phyloP scores from a whole-genome alignment of 1,284 basidiomycete genomes.

The Dichomitus squalens region DNA sequence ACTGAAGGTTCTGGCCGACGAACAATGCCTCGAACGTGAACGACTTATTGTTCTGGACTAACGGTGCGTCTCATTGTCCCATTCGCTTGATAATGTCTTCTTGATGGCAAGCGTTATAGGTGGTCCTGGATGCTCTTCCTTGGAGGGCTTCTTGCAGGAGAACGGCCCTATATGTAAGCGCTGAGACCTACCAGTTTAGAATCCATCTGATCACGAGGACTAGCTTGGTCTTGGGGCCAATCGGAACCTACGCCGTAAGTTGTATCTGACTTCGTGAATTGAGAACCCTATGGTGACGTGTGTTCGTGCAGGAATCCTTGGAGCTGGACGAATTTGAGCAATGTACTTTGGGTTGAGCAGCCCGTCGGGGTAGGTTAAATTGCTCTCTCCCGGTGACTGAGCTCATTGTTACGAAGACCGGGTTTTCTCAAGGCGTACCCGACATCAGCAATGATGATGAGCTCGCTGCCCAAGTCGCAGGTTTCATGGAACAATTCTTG shows the following conservation, averaged over 20 bases:
- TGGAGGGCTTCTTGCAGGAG: slow-evolving; percentile 53
- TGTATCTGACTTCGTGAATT: background rate
- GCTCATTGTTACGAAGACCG: slow-evolving; percentile 29
- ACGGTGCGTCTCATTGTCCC: slow-evolving; percentile 22
- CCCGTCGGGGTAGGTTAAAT: slow-evolving; percentile 46
- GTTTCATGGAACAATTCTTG: slow-evolving; percentile 42
- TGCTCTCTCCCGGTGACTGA: background rate
- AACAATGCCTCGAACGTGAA: slow-evolving; percentile 46
- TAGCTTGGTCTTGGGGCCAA: slow-evolving; percentile 63
- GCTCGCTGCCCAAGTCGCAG: slow-evolving; percentile 39
- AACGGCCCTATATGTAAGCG: slow-evolving; percentile 45
- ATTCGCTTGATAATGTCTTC: background rate
- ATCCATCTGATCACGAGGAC: background rate
- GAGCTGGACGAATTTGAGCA: slow-evolving; percentile 47
- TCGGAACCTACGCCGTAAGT: slow-evolving; percentile 47
- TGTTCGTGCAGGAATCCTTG: slow-evolving; percentile 30
- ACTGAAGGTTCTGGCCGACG: slow-evolving; percentile 47
- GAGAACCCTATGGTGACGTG: background rate
- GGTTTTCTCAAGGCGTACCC: slow-evolving; percentile 38
- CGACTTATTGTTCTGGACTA: slow-evolving; percentile 53
- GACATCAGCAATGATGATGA: slow-evolving; percentile 41
- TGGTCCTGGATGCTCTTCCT: slow-evolving; percentile 31
- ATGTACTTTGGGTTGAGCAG: slow-evolving; percentile 53
- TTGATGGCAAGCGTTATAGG: background rate
- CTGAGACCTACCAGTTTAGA: background rate